Evolutionary conservation across 345 rosid genomes (phyloP), one percentile per base, ranked within the genome.

Genomic region (Eucalyptus curtisii): DNA sequence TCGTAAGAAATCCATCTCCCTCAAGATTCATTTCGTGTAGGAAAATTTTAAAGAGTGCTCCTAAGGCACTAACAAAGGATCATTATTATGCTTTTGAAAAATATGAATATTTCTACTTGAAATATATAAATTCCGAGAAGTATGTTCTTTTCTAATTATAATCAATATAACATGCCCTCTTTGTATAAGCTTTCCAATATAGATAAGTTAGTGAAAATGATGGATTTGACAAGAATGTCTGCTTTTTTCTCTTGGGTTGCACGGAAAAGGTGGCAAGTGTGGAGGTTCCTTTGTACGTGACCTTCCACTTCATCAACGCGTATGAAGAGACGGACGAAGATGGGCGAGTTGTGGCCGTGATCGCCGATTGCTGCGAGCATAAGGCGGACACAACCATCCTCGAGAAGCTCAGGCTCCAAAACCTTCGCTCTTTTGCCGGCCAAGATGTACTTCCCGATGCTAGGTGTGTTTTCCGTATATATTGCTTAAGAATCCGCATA

Each of bases 271-370:
- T 96, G 91, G 93, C 96, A 82, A 96, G 99, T 40, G 99, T 96
- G 93, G 98, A 98, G 91, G 99, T 98, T 47, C 99, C 99, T 3
- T 86, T 97, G 13, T 98, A 53, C 79, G 94, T 98, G 86, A 96
- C 98, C 22, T 96, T 98, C 92, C 99, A 98, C 91, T 96, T 96
- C 94, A 97, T 97, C 84, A 98, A 98, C 89, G 99, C 99, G 12
- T 97, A 96, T 81, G 98, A 98, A 91, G 98, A 96, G 90, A 92
- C 64, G 90, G 97, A 96, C 84, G 96, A 95, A 80, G 98, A 96
- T 0, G 99, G 99, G 15, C 93, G 96, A 86, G 93, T 94, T 81
- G 94, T 91, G 17, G 94, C 92, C 13, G 88, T 98, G 15, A 86
- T 96, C 16, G 98, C 96, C 15, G 99, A 98, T 92, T 98, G 99